Conservation (phyloP, 441 rosid genomes). For the Flueggea neowawraea region DNA sequence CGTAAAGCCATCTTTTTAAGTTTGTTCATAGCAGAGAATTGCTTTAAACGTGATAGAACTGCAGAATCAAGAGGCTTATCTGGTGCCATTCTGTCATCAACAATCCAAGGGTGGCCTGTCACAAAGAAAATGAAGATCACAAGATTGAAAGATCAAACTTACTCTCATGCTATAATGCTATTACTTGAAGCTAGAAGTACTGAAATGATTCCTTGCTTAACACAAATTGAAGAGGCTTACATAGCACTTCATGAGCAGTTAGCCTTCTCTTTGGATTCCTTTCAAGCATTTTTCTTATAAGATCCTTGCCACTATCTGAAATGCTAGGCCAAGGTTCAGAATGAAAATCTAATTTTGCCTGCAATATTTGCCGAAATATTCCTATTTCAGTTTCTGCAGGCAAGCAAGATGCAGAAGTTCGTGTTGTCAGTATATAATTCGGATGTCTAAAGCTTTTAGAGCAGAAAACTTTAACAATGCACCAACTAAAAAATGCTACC, state of each 20-base stretch:
- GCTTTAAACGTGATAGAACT: conserved; percentile 58
- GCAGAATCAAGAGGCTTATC: conserved; percentile 63
- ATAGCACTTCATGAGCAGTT: conserved; percentile 75
- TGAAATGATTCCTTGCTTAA: conserved; percentile 3
- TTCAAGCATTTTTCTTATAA: conserved; percentile 70
- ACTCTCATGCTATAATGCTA: neutral
- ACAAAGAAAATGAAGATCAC: conserved; percentile 6
- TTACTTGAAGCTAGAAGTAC: neutral
- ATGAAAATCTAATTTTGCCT: conserved; percentile 65
- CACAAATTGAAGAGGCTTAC: conserved; percentile 34
- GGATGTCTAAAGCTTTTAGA: neutral
- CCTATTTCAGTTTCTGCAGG: conserved; percentile 72
- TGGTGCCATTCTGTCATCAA: conserved; percentile 54
- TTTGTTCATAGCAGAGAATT: conserved; percentile 85
- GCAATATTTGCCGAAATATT: conserved; percentile 73
- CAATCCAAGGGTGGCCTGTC: conserved; percentile 75
- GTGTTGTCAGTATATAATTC: neutral
- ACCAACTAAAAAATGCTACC: conserved; percentile 28
- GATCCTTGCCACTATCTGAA: conserved; percentile 78
- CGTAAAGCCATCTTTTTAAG: conserved; percentile 88
- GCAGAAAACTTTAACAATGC: conserved; percentile 7
- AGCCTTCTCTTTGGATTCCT: conserved; percentile 61
- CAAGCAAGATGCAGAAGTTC: neutral
- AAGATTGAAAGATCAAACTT: neutral
- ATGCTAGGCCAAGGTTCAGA: conserved; percentile 89